Conservation (phyloP, 1,284 basidiomycete genomes). For the Fomitopsis schrenkii region DNA sequence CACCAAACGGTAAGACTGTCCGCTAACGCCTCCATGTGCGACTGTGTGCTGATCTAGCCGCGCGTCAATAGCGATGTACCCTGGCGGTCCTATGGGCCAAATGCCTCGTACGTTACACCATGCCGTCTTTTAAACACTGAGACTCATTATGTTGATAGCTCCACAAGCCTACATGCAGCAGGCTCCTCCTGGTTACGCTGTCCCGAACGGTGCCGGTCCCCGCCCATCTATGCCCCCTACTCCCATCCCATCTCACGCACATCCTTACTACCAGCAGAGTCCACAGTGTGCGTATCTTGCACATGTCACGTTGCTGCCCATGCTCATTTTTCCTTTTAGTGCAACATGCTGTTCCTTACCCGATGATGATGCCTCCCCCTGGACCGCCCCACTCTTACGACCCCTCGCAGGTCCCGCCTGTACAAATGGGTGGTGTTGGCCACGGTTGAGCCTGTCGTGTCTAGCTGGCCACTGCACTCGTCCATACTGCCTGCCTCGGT, state of each 20-base stretch:
- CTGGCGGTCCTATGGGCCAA: conserved; percentile 70
- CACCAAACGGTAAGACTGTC: conserved; percentile 54
- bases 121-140: background rate
- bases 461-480: background rate
- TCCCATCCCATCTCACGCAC: conserved; percentile 77
- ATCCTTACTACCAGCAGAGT: conserved; percentile 82
- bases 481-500: conserved; percentile 3
- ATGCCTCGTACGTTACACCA: conserved; percentile 66
- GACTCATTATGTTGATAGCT: conserved; percentile 32
- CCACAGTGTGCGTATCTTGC: conserved; percentile 57
- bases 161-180: conserved; percentile 62
- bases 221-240: conserved; percentile 83
- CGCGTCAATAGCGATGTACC: conserved; percentile 64
- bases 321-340: conserved; percentile 41
- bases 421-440: conserved; percentile 63
- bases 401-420: conserved; percentile 60
- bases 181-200: conserved; percentile 61
- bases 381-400: conserved; percentile 71
- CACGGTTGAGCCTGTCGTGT: conserved; percentile 39
- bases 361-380: conserved; percentile 83
- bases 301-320: conserved; percentile 15
- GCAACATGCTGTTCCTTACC: conserved; percentile 78
- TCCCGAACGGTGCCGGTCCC: conserved; percentile 66
- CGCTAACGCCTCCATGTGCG: background rate
- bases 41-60: background rate